Evolutionary conservation across 75 land plant genomes (phyloP).

Genomic region (Pinus albicaulis): DNA sequence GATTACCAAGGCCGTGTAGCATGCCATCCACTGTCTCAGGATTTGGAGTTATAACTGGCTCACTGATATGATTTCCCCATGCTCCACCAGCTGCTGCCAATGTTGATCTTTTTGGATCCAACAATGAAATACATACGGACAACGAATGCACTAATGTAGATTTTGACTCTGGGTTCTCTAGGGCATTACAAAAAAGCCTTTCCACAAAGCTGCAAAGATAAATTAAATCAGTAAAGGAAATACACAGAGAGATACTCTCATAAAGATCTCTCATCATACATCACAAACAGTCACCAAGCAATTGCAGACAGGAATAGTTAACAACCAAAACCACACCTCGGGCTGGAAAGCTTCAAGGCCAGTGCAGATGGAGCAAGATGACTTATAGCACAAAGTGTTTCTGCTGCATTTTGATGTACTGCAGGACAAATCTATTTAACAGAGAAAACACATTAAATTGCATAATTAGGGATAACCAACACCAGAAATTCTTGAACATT

Average conservation of each 20-base stretch:
- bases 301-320: background rate
- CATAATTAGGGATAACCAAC: background rate
- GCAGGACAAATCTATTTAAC: constrained; percentile 71
- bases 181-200: constrained; percentile 76
- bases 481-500: background rate
- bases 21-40: constrained; percentile 90
- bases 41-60: constrained; percentile 48
- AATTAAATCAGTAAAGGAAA: constrained; percentile 2
- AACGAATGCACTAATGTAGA: constrained; percentile 86
- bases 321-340: constrained; percentile 47
- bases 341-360: constrained; percentile 76
- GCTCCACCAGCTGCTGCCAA: constrained; percentile 30
- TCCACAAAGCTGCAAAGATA: constrained; percentile 76
- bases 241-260: background rate
- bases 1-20: constrained; percentile 83
- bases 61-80: constrained; percentile 52
- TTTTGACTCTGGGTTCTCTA: constrained; percentile 83
- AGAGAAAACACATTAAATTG: background rate
- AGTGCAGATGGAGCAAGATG: constrained; percentile 81
- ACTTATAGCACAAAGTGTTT: constrained; percentile 83
- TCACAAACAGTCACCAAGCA: background rate
- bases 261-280: background rate
- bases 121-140: constrained; percentile 81
- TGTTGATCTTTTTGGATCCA: constrained; percentile 81
- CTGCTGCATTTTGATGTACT: constrained; percentile 94